Base-by-base conservation (phyloP, 306 rosid genomes). In the Trichosanthes truncata region DNA sequence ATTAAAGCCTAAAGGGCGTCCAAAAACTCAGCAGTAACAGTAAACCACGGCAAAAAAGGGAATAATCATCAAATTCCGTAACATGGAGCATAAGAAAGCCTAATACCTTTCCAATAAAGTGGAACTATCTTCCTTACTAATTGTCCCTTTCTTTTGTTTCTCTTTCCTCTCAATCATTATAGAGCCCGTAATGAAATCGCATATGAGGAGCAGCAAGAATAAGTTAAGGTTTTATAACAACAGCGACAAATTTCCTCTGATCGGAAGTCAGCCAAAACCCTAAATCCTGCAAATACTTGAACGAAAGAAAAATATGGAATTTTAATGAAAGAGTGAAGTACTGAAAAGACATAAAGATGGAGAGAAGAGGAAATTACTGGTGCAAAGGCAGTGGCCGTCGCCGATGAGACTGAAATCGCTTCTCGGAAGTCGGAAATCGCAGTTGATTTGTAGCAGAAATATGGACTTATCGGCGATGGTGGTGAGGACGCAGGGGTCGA, bases 51-150 rank as follows among this genome's bases (percentile, higher is more conserved):
- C 45, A 63, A 26, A 1, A 25, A n/a, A 41, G 9, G 40, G 0
- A 3, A 71, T 45, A 23, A 15, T 45, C 26, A 23, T 45, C 9
- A 68, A 68, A 68, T 45, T 23, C 31, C n/a, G 43, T n/a, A 12
- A 6, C 51, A 71, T 43, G 55, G 20, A 68, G 35, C 14, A 41
- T 7, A 25, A 9, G 9, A 45, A 71, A 33, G 33, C 51, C 9
- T 21, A 45, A 46, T 46, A 94, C 99, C 93, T 90, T 23, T 83
- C 86, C 4, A 84, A n/a, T 78, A 93, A 85, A 59, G 84, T 14
- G 77, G 83, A 88, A 15, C 81, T 80, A 20, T 89, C 93, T 41
- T 85, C 85, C 59, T 86, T 93, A 6, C 87, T 81, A 63, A 91
- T 83, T 7, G 80, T 56, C 12, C 86, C 83, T 63, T 84, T 92